Base-by-base conservation (phyloP, 192 early-diverging fungal genomes). In the Linnemannia zychae region DNA sequence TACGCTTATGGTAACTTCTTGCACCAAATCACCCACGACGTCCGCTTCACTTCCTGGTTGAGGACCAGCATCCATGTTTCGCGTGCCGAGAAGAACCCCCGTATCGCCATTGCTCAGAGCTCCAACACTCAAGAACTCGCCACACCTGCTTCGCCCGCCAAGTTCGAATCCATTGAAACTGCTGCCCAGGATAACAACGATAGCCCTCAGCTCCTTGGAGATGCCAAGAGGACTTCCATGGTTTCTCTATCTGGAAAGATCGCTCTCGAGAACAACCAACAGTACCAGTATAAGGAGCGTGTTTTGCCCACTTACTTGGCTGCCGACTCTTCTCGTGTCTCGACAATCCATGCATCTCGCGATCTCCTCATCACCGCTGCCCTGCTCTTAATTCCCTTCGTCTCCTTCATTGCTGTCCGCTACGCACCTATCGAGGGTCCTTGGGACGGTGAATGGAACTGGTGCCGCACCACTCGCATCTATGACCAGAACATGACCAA, bases 401-500 rank as follows among this genome's bases (percentile, higher is more conserved):
- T 36, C 31, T 16, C 66, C 17, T 76, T 31, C 31, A 66, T 76
- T 31, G 60, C 47, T 7, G n/a, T 50, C 12, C 75, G 75, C 24
- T 33, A 33, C 33, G 44, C 66, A 24, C 37, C 40, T 28, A 67
- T 47, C 28, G 75, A 76, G 12, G 75, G 75, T 20, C 20, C 38
- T 17, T 67, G 65, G n/a, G 34, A 77, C 7, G 75, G 48, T 7
- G 33, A 77, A 34, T 49, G 22, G 31, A 24, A 38, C 65, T 76
- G 75, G 75, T 76, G 75, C 65, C 65, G n/a, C 6, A 76, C 75
- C 4, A 76, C 75, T 5, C 31, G 31, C 37, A 67, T 67, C 28
- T 67, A 36, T 47, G 75, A 76, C 34, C 75, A 76, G 28, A 66
- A 76, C 65, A 76, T 76, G 75, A 76, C 75, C 47, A 76, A 76